Base-by-base conservation (phyloP, 129 eudicot genomes). In the Artemisia tridentata region DNA sequence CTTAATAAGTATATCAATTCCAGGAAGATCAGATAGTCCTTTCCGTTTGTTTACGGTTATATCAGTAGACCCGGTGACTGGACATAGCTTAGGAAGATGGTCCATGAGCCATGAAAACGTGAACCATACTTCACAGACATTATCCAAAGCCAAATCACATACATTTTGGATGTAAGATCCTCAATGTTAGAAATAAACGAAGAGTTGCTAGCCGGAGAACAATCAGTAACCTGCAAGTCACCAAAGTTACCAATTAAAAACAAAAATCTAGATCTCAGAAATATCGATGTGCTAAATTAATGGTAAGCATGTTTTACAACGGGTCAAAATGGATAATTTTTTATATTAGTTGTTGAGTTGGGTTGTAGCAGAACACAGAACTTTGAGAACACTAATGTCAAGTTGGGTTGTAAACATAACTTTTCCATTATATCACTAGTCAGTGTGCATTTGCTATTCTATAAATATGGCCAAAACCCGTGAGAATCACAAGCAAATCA, bases 61-160 rank as follows among this genome's bases (percentile, higher is more conserved):
- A 56, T 95, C 97, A 1, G 97, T 86, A 19, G 84, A 83, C 49
- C 99, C 73, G 60, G 77, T 95, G 9, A 95, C 96, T 0, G 99
- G 99, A 65, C 99, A 90, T 95, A 7, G n/a, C n/a, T n/a, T n/a
- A n/a, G 99, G 97, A 1, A 95, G 96, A 76, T 95, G 99, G 73
- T 95, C 99, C 29, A 95, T 88, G 25, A 95, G 49, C 99, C 99
- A 95, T 0, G 99, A 95, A 20, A 95, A 47, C 0, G 97, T 97
- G 64, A 95, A 95, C 99, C 99, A 95, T 4, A 95, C 77, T 43
- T 95, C 96, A 65, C 97, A 95, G 15, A 91, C 97, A 95, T 90
- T 3, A 88, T 60, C 99, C 99, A 95, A 66, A 95, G 71, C 99
- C 99, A 90, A 76, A 90, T 67, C 0, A 96, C 97, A 4, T 95